Evolutionary conservation across 441 rosid species (phyloP).

Genomic region (Bocquillonia castaneifolia): DNA sequence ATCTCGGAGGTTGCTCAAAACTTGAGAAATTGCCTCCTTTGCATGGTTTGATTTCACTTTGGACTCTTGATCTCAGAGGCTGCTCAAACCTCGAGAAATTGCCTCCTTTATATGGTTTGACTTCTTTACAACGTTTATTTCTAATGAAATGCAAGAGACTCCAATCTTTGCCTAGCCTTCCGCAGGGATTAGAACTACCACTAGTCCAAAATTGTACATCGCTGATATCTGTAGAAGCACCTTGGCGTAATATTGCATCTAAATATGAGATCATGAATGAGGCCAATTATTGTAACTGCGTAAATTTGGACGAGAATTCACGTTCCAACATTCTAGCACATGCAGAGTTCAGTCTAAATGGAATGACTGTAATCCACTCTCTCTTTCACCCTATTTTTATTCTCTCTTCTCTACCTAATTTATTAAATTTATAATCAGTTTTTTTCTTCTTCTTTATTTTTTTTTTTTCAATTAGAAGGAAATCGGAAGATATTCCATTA

Average conservation of each 20-base stretch:
- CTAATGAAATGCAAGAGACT: neutral
- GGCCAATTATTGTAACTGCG: conserved; percentile 1
- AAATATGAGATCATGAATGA: no score
- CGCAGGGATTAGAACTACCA: neutral
- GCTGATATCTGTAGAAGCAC: neutral
- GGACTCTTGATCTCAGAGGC: neutral
- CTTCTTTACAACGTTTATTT: neutral
- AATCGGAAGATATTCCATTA: no score
- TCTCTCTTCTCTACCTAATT: neutral
- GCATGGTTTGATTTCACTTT: neutral
- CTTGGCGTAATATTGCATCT: neutral
- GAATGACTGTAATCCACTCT: no score
- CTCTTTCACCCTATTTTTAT: neutral
- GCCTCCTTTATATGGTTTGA: neutral
- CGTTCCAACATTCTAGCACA: neutral
- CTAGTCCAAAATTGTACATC: neutral
- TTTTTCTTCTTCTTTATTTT: no score
- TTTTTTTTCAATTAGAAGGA: neutral
- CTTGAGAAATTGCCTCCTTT: neutral
- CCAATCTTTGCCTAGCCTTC: neutral
- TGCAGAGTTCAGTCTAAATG: no score
- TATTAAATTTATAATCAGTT: neutral
- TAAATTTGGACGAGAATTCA: neutral
- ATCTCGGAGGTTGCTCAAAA: neutral
- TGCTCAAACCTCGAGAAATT: neutral